Conservation (phyloP, 257 asterid genomes). For the Solanum virginianum region DNA sequence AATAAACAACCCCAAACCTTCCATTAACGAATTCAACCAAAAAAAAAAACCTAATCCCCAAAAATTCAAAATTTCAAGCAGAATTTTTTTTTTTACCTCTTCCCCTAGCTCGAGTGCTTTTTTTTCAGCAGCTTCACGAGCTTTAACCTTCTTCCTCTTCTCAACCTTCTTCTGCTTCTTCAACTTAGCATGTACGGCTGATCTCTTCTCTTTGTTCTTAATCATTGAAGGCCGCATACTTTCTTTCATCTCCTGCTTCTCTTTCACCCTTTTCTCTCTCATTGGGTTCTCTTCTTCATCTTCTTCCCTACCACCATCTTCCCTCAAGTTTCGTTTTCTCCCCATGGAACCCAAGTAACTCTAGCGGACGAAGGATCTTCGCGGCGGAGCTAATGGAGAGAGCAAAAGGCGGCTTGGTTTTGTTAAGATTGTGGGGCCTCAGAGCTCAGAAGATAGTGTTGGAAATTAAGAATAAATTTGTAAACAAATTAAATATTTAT, state of each 20-base stretch:
- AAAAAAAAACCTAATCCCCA: not conserved
- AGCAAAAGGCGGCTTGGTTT: too few species aligned
- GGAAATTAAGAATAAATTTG: too few species aligned
- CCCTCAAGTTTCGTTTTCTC: not conserved
- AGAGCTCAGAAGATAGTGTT: too few species aligned
- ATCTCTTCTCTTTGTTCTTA: slow-evolving; percentile 78
- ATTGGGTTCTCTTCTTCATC: not conserved
- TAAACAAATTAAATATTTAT: too few species aligned
- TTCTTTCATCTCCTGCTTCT: slow-evolving; percentile 21
- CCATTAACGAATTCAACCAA: not conserved
- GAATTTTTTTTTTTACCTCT: slow-evolving; percentile 25
- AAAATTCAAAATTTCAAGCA: not conserved
- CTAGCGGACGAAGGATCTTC: not conserved
- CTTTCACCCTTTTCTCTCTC: not conserved
- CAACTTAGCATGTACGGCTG: slow-evolving; percentile 63
- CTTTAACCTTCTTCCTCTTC: slow-evolving; percentile 55
- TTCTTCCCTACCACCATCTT: not conserved
- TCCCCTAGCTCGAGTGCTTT: slow-evolving; percentile 86
- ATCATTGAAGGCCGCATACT: slow-evolving; percentile 44
- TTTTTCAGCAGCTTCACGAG: slow-evolving; percentile 69
- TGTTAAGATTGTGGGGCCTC: too few species aligned
- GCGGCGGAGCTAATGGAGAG: not conserved
- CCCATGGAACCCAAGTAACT: not conserved
- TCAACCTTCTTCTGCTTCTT: slow-evolving; percentile 71
- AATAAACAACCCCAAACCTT: not conserved